These are phyloP conservation scores for Lipomyces kockii DNA, from an alignment of 805 yeast species.

Conservation along the genomic window DNA sequence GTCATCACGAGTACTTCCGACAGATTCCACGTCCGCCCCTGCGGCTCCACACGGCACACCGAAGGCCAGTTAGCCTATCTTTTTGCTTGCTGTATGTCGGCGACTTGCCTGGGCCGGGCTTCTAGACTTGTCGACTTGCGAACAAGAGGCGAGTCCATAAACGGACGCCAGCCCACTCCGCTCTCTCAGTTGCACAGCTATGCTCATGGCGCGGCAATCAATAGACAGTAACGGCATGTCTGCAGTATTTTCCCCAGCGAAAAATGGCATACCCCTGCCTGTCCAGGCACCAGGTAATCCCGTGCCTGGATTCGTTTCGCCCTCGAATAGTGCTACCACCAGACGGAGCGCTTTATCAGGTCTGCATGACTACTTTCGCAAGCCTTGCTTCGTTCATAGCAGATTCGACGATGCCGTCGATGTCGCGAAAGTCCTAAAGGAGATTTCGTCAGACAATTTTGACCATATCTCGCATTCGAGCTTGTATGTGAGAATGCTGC, in stretches of 20 bases:
- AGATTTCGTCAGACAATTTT: slow-evolving; percentile 23
- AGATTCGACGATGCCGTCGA: slow-evolving; percentile 35
- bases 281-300: background rate
- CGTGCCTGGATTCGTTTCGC: background rate
- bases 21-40: background rate
- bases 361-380: slow-evolving; percentile 23
- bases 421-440: slow-evolving; percentile 25
- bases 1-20: no score
- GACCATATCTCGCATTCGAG: slow-evolving; percentile 32
- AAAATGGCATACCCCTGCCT: background rate
- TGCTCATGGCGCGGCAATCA: background rate
- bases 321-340: background rate
- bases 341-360: slow-evolving; percentile 8
- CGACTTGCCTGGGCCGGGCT: no score
- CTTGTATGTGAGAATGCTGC: slow-evolving; percentile 14
- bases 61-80: no score
- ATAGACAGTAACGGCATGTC: background rate
- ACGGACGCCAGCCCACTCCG: background rate
- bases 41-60: background rate
- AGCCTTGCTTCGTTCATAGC: slow-evolving; percentile 35
- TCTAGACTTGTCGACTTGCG: no score
- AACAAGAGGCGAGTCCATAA: no score
- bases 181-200: background rate
- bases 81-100: no score
- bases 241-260: background rate